phyloP scores from a whole-genome alignment of 495 filamentous ascomycete species.

The Bacidia rubella region DNA sequence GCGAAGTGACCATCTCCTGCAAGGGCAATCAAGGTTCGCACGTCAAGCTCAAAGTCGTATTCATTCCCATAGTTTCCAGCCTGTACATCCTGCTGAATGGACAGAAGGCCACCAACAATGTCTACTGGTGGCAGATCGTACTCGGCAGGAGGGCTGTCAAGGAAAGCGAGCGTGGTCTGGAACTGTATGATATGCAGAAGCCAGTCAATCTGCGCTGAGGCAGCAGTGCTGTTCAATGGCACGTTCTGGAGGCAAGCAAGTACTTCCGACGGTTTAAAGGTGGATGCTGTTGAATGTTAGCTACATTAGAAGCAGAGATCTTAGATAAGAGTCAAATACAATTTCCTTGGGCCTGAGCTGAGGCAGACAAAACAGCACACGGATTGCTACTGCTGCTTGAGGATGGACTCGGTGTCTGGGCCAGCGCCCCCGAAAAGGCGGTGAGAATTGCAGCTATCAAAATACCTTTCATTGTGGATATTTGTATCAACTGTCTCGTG shows the following conservation, averaged over 20 bases:
- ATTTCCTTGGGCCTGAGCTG: neutral
- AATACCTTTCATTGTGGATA: neutral
- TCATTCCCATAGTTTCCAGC: conserved; percentile 28
- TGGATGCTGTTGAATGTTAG: neutral
- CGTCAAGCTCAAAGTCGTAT: conserved; percentile 30
- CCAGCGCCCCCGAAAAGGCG: neutral
- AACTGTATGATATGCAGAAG: conserved; percentile 10
- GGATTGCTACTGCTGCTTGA: neutral
- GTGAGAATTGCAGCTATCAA: neutral
- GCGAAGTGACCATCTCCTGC: neutral
- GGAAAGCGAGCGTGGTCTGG: conserved; percentile 40
- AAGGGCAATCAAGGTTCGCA: neutral
- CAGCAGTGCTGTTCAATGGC: neutral
- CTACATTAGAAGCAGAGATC: neutral
- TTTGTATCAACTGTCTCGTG: neutral
- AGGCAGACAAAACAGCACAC: neutral
- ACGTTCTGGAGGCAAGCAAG: neutral
- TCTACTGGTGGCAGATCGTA: conserved; percentile 43
- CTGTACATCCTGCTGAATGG: conserved; percentile 28
- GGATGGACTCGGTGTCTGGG: neutral
- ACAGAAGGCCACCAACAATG: conserved; percentile 30
- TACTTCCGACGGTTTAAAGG: neutral
- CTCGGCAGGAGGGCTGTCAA: conserved; percentile 39
- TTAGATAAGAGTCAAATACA: neutral
- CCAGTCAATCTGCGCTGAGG: neutral